Base-by-base conservation (phyloP, 805 yeast species). In the Starmerella kuoi region DNA sequence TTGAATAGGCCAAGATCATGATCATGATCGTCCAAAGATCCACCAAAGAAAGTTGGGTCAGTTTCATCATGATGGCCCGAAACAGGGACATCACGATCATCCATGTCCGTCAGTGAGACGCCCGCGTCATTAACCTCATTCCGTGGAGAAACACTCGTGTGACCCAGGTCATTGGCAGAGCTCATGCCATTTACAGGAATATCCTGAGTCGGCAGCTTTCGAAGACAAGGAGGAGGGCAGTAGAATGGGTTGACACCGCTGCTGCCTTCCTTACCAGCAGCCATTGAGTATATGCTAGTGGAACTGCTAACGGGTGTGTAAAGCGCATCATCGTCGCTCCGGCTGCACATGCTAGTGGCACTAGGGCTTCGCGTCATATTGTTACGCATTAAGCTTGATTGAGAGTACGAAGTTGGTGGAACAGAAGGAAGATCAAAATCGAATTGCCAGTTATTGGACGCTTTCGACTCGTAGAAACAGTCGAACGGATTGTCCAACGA, bases 191-290 rank as follows among this genome's bases (percentile, higher is more conserved):
- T 14, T 25, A 9, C 12, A 25, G 28, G 28, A 9, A 25, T 25
- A 9, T 25, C 28, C 7, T 21, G 14, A 15, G 20, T 12, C 5
- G 35, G 20, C 9, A 12, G 8, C 22, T 21, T 23, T 11, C 52
- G 48, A 40, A 52, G 37, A 40, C 36, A 59, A 14, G 59, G 30
- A 7, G 60, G 56, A 18, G 60, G 61, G 42, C 51, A 44, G 50
- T 60, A 60, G 49, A 59, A 60, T 26, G 64, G 64, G 43, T 60
- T 60, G 37, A 54, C 51, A 30, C 61, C 61, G 14, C 46, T 34
- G 47, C 9, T 21, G 5, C 15, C 37, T 7, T 6, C 9, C 35
- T 15, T 15, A 19, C 6, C 8, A 21, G 8, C 20, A n/a, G 34
- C 28, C 42, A 15, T 27, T 19, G 25, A 15, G 31, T 27, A n/a